Evolutionary conservation across 768 basidiomycete species (phyloP).

Genomic region (Trametes elegans): DNA sequence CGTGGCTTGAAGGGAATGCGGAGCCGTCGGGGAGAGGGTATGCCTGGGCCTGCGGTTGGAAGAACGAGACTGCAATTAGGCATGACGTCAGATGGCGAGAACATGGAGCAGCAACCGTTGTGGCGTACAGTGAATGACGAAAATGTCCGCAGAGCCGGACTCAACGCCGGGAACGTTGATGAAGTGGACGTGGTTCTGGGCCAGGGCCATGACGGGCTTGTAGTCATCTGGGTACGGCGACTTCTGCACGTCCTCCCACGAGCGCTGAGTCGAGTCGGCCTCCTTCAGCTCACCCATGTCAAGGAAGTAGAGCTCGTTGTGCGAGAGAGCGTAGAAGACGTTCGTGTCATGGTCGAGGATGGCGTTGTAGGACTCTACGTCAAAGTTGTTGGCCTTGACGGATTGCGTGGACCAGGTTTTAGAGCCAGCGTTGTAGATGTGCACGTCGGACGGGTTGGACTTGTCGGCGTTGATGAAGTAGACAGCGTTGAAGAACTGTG

Average conservation of each 20-base stretch:
- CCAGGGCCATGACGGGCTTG: slow-evolving; percentile 73
- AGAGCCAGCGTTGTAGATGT: slow-evolving; percentile 76
- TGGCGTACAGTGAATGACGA: slow-evolving; percentile 84
- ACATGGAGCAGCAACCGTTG: neutral
- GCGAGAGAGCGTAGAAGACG: slow-evolving; percentile 75
- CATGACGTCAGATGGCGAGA: neutral
- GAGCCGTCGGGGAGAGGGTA: slow-evolving; percentile 48
- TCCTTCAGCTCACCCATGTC: slow-evolving; percentile 66
- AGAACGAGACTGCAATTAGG: slow-evolving; percentile 57
- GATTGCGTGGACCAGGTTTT: slow-evolving; percentile 80
- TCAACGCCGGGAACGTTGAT: slow-evolving; percentile 63
- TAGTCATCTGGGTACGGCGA: slow-evolving; percentile 55
- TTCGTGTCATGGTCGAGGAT: slow-evolving; percentile 96
- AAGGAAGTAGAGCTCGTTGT: slow-evolving; percentile 62
- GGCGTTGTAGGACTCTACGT: slow-evolving; percentile 61
- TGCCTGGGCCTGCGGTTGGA: slow-evolving; percentile 67
- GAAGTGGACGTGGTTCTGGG: slow-evolving; percentile 87
- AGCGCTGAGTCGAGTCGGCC: slow-evolving; percentile 53
- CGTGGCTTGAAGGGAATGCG: slow-evolving; percentile 65
- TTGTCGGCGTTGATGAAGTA: slow-evolving; percentile 82
- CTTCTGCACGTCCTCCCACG: slow-evolving; percentile 63
- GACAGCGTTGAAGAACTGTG: slow-evolving; percentile 81
- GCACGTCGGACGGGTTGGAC: slow-evolving; percentile 62
- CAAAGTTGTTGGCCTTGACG: slow-evolving; percentile 51
- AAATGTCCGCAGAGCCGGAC: slow-evolving; percentile 75